Evolutionary conservation across 352 stramenopile species (phyloP).

Genomic region (Globisporangium abappressorium): DNA sequence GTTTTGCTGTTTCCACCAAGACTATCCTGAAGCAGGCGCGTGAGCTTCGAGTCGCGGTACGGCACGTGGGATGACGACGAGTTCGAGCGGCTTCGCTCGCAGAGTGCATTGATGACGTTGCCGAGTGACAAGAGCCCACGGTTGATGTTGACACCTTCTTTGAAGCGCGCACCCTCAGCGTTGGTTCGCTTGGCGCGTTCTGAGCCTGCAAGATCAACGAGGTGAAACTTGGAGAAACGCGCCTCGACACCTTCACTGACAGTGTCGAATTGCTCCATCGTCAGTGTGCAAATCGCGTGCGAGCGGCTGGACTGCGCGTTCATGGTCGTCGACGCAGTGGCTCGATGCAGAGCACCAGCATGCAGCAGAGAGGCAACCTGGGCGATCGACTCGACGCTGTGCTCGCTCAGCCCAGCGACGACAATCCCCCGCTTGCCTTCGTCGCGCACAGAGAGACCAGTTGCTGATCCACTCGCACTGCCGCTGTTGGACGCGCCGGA

Average conservation of each 20-base stretch:
- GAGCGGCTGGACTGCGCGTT: slow-evolving; percentile 80
- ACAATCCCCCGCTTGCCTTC: slow-evolving; percentile 88
- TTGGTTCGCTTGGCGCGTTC: slow-evolving; percentile 91
- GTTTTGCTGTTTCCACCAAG: slow-evolving; percentile 91
- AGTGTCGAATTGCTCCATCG: slow-evolving; percentile 66
- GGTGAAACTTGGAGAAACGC: slow-evolving; percentile 87
- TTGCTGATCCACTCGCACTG: slow-evolving; percentile 14
- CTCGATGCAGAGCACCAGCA: slow-evolving; percentile 42
- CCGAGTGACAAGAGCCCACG: slow-evolving; percentile 91
- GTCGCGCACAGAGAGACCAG: slow-evolving; percentile 77
- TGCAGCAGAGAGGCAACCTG: slow-evolving; percentile 47
- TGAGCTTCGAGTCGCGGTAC: slow-evolving; percentile 92
- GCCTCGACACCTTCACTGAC: slow-evolving; percentile 28
- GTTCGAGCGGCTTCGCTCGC: slow-evolving; percentile 66
- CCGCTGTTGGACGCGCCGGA: slow-evolving; percentile 11
- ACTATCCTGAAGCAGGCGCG: slow-evolving; percentile 84
- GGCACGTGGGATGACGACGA: slow-evolving; percentile 50
- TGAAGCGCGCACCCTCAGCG: slow-evolving; percentile 79
- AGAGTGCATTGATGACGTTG: slow-evolving; percentile 94
- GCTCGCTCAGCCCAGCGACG: slow-evolving; percentile 80
- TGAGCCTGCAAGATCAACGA: slow-evolving; percentile 95
- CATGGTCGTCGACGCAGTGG: slow-evolving; percentile 71
- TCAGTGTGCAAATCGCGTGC: slow-evolving; percentile 88
- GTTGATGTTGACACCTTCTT: slow-evolving; percentile 95
- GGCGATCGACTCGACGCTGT: slow-evolving; percentile 53